These are phyloP conservation scores for Quercus tomentella DNA, from an alignment of 331 rosid species.

Conservation along the genomic window DNA sequence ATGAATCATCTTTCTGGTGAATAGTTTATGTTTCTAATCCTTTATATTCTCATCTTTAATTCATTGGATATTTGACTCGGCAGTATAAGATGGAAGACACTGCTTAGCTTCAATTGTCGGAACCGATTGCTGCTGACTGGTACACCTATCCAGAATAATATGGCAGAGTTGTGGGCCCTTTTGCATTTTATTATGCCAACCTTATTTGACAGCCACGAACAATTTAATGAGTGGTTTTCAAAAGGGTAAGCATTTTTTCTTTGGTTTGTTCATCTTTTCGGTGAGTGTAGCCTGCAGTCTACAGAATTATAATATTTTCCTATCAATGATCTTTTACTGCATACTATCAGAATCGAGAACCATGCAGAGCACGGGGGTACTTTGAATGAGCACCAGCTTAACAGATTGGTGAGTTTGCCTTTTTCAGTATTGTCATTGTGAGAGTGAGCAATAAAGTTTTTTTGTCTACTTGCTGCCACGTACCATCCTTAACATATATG, in stretches of 20 bases:
- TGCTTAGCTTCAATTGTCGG: conserved; percentile 96
- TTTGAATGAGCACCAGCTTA: conserved; percentile 95
- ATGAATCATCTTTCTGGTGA: too few relatives aligned
- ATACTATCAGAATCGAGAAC: conserved; percentile 71
- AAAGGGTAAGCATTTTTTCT: conserved; percentile 67
- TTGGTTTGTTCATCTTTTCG: not conserved
- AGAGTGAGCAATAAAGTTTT: not conserved
- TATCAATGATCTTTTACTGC: not conserved
- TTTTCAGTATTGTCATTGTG: not conserved
- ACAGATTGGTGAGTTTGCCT: conserved; percentile 74
- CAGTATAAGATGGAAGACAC: conserved; percentile 99
- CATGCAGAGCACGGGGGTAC: conserved; percentile 99
- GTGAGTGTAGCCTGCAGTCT: not conserved
- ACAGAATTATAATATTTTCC: not conserved
- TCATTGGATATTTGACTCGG: conserved; percentile 17
- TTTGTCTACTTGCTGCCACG: not conserved
- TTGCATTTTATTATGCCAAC: conserved; percentile 98
- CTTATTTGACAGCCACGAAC: conserved; percentile 96
- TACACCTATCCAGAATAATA: conserved; percentile 95
- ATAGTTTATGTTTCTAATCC: not conserved
- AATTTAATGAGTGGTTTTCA: conserved; percentile 99
- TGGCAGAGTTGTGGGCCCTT: conserved; percentile 99
- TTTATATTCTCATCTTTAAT: not conserved
- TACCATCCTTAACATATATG: not conserved
- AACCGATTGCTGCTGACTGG: conserved; percentile 93